Evolutionary conservation across 1,139 yeast species (phyloP).

Genomic region (Suhomyces kunorum): DNA sequence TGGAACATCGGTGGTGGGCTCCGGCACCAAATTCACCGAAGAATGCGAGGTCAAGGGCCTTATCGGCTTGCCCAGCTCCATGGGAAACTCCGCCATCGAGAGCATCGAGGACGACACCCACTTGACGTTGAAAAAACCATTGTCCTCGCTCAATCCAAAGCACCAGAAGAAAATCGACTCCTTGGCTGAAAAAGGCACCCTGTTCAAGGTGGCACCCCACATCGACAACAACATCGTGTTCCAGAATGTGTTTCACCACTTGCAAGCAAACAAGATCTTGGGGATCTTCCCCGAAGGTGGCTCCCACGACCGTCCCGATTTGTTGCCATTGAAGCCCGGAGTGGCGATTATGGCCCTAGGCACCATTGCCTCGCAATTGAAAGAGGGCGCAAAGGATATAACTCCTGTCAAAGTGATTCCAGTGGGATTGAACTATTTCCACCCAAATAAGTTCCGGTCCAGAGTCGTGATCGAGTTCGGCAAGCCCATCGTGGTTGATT

Average conservation of each 20-base stretch:
- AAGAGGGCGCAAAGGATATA: conserved; percentile 16
- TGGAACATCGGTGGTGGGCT: conserved; percentile 47
- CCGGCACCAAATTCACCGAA: conserved; percentile 49
- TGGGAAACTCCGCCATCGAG: conserved; percentile 59
- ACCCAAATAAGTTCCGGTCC: conserved; percentile 91
- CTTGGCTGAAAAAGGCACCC: conserved; percentile 48
- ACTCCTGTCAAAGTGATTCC: conserved; percentile 76
- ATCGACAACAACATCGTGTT: conserved; percentile 62
- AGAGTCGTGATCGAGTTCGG: conserved; percentile 96
- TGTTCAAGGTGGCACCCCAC: conserved; percentile 60
- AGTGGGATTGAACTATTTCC: conserved; percentile 96
- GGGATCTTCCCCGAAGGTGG: conserved; percentile 85
- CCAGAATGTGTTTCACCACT: conserved; percentile 61
- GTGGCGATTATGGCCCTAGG: conserved; percentile 98
- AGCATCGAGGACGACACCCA: conserved; percentile 56
- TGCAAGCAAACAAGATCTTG: conserved; percentile 56
- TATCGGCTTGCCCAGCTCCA: conserved; percentile 59
- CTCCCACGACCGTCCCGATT: conserved; percentile 89
- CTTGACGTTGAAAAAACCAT: conserved; percentile 50
- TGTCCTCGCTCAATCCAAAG: conserved; percentile 31
- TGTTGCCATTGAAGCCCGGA: conserved; percentile 92
- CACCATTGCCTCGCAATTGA: conserved; percentile 48
- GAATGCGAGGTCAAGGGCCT: conserved; percentile 54
- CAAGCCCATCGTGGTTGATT: conserved; percentile 72
- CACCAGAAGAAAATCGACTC: conserved; percentile 31